Base-by-base conservation (phyloP, 73 alveolate species). In the Stentor coeruleus region DNA sequence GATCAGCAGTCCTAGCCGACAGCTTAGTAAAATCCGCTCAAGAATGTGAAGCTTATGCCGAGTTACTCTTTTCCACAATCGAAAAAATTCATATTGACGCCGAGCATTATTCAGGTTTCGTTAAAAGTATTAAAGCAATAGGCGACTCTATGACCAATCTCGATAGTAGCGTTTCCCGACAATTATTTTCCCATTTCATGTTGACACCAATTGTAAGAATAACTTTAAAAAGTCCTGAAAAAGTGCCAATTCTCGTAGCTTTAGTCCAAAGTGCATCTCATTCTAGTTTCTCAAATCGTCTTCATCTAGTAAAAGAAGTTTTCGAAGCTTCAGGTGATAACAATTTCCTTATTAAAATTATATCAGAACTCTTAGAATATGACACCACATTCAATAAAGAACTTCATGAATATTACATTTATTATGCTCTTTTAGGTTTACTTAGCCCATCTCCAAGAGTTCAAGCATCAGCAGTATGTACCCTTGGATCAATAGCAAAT, bases 371-470 rank as follows among this genome's bases (percentile, higher is more conserved):
- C n/a, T 75, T 75, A 20, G 28, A 75, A 39, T 15, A 20, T n/a
- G 83, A 75, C 3, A 36, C 26, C 14, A 39, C 26, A n/a, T 75
- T 26, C 72, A 6, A 75, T 40, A n/a, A 37, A 39, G 83, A 75
- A n/a, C 83, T 75, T 40, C 72, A 39, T 75, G 14, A 28, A 20
- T 37, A 20, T 40, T 75, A 39, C 38, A 75, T 15, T 28, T 15
- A 31, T 40, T 38, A 75, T 75, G 83, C 83, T 15, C 26, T 75
- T 37, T 33, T 36, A 75, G 83, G 77, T 6, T 38, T 75, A 36
- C n/a, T 14, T 37, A 31, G 38, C 38, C 28, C 74, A 6, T 75
- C 83, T 36, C 72, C 83, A n/a, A 28, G 26, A n/a, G 31, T 75
- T 37, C 14, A 66, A 2, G 38, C 83, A 0, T 15, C 83, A 37